Percentiles rank a stretch among this genome's conserved stretches.
Evolutionary conservation across 2,329 filamentous ascomycete genomes (phyloP).

Genomic region (Aureobasidium sp.): DNA sequence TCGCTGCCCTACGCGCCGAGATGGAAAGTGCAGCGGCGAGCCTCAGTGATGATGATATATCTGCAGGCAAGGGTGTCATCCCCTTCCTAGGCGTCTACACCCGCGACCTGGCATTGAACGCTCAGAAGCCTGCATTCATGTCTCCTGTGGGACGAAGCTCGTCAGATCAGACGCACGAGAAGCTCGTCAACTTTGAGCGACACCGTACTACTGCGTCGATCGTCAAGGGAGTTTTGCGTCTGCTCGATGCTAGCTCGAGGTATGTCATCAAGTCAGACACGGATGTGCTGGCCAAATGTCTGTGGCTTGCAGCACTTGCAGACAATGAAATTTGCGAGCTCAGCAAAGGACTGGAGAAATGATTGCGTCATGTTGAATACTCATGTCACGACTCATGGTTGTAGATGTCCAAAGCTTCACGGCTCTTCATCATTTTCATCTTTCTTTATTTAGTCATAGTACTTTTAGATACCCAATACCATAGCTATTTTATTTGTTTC

Average conservation of each 20-base stretch:
- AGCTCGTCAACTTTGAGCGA: conserved; percentile 75
- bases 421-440: neutral
- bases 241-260: conserved; percentile 71
- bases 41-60: conserved; percentile 8
- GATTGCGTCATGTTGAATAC: neutral
- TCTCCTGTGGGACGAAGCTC: conserved; percentile 32
- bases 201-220: conserved; percentile 69
- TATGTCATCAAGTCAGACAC: conserved; percentile 70
- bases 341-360: conserved; percentile 26
- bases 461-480: conserved; percentile 1
- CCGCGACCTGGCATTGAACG: conserved; percentile 75
- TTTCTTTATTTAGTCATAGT: neutral
- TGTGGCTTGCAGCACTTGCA: conserved; percentile 74
- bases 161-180: conserved; percentile 42
- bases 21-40: conserved; percentile 56
- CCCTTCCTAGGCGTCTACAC: conserved; percentile 78
- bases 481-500: neutral
- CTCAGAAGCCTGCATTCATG: conserved; percentile 69
- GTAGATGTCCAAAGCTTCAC: neutral
- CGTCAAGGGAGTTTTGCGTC: conserved; percentile 69
- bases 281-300: conserved; percentile 68
- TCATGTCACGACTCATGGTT: neutral
- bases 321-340: conserved; percentile 60
- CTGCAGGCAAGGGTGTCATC: conserved; percentile 61
- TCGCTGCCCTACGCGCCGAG: conserved; percentile 66